These are phyloP conservation scores for Phytopythium cucurbitacearum DNA, from an alignment of 352 stramenopile species.

Conservation along the genomic window DNA sequence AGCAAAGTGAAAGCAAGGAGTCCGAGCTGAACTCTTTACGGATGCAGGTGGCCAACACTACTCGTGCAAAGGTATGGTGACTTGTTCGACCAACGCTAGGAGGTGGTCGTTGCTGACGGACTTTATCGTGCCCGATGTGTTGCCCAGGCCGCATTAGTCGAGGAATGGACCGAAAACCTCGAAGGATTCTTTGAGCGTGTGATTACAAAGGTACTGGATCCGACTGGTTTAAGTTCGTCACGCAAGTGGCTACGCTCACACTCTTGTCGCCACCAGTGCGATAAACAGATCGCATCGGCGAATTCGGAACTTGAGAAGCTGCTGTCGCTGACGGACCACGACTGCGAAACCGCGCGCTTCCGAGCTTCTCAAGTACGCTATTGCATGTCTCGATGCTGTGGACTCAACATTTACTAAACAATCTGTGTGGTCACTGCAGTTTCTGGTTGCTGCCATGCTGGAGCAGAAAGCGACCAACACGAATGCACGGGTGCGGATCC, in stretches of 20 bases:
- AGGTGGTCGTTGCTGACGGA: not conserved
- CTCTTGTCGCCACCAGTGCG: constrained; percentile 28
- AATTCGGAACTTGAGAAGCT: constrained; percentile 42
- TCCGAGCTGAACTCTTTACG: constrained; percentile 14
- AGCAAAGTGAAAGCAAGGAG: constrained; percentile 18
- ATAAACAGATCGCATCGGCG: constrained; percentile 35
- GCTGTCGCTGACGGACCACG: constrained; percentile 33
- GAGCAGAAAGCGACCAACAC: constrained; percentile 56
- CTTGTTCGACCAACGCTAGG: too few species aligned
- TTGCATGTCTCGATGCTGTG: not conserved
- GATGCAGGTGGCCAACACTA: constrained; percentile 5
- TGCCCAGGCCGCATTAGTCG: constrained; percentile 11
- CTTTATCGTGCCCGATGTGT: not conserved
- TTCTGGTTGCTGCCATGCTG: constrained; percentile 49
- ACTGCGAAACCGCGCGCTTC: constrained; percentile 40
- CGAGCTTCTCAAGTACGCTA: constrained; percentile 36
- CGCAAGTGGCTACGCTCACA: not conserved
- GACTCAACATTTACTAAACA: not conserved
- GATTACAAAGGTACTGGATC: constrained; percentile 16
- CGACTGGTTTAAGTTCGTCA: not conserved
- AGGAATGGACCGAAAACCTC: constrained; percentile 22
- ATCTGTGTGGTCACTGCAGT: constrained; percentile 11
- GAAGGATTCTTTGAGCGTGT: constrained; percentile 29
- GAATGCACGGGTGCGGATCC: constrained; percentile 26
- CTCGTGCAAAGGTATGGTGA: constrained; percentile 17